Evolutionary conservation across 1,139 yeast species (phyloP).

Genomic region (Yamadazyma triangularis): DNA sequence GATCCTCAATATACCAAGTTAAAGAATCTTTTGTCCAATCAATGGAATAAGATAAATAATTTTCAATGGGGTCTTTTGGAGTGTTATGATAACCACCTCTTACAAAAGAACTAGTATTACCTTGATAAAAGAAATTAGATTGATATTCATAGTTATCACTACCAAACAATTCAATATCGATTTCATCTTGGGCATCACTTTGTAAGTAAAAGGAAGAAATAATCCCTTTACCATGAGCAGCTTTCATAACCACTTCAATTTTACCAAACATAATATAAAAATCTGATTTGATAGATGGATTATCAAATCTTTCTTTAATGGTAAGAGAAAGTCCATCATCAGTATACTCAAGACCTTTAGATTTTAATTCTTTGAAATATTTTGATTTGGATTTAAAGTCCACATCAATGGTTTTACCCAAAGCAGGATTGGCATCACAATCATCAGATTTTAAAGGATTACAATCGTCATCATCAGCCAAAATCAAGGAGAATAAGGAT

Average conservation of each 20-base stretch:
- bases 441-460: conserved; percentile 30
- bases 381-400: conserved; percentile 42
- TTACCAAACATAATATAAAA: conserved; percentile 86
- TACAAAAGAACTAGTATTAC: conserved; percentile 69
- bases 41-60: conserved; percentile 70
- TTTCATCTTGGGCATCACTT: conserved; percentile 82
- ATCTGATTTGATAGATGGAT: conserved; percentile 70
- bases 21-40: conserved; percentile 71
- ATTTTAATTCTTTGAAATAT: conserved; percentile 28
- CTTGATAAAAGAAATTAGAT: conserved; percentile 78
- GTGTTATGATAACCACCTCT: conserved; percentile 67
- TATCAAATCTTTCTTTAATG: conserved; percentile 58
- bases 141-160: conserved; percentile 70
- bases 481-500: no score
- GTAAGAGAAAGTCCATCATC: conserved; percentile 55
- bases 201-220: conserved; percentile 78
- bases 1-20: conserved; percentile 62
- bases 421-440: conserved; percentile 44
- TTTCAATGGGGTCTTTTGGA: conserved; percentile 44
- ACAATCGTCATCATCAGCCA: conserved; percentile 15
- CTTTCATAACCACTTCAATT: conserved; percentile 65
- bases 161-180: conserved; percentile 84
- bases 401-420: conserved; percentile 50
- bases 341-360: conserved; percentile 21
- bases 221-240: conserved; percentile 73